Conservation (phyloP, 345 rosid genomes). For the Dimocarpus longan region DNA sequence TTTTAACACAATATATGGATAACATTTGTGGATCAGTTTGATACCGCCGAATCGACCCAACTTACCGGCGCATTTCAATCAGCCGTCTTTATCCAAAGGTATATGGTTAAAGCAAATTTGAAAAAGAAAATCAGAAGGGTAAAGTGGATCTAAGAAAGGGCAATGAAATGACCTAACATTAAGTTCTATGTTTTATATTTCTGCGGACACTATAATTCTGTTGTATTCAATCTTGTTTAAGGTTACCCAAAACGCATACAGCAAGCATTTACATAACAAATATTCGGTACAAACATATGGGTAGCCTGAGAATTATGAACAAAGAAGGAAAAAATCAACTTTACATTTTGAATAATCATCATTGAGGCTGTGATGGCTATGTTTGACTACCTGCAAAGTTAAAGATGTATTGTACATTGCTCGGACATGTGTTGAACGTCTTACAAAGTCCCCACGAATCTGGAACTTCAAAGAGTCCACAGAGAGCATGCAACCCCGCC, state of each 20-base stretch:
- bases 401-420: neutral
- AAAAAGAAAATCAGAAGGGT: neutral
- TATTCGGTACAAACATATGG: neutral
- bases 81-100: neutral
- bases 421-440: neutral
- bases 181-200: neutral
- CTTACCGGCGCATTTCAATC: neutral
- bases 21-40: neutral
- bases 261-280: neutral
- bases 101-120: neutral
- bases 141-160: neutral
- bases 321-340: neutral
- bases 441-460: neutral
- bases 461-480: neutral
- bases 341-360: neutral
- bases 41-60: neutral
- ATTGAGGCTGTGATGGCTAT: neutral
- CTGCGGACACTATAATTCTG: neutral
- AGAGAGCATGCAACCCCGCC: neutral
- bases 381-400: neutral
- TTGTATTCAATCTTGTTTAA: neutral
- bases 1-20: neutral
- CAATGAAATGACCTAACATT: neutral
- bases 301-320: neutral
- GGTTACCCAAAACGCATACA: neutral